Conservation (phyloP, 2,329 filamentous ascomycete species). For the Tympanopsis confertula region DNA sequence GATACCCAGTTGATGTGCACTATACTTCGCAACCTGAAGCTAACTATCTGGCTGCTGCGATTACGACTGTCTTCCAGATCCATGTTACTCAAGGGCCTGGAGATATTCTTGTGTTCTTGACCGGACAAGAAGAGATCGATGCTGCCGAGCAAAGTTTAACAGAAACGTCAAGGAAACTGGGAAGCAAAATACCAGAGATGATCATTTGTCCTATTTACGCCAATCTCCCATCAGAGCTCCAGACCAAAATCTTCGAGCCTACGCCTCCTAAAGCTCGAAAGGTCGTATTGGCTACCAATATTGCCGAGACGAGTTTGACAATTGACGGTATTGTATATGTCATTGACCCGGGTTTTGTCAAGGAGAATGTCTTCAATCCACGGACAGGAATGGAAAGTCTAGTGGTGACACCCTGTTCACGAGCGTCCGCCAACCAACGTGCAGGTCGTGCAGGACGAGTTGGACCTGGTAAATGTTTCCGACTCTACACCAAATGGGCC, state of each 20-base stretch:
- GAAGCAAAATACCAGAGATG: slow-evolving; percentile 72
- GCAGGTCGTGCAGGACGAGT: slow-evolving; percentile 88
- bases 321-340: slow-evolving; percentile 95
- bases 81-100: slow-evolving; percentile 76
- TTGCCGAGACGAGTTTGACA: slow-evolving; percentile 89
- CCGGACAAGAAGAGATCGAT: slow-evolving; percentile 93
- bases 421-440: slow-evolving; percentile 84
- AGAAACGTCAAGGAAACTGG: slow-evolving; percentile 78
- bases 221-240: slow-evolving; percentile 79
- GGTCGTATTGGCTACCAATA: slow-evolving; percentile 89
- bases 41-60: slow-evolving; percentile 82
- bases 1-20: slow-evolving; percentile 82
- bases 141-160: slow-evolving; percentile 72
- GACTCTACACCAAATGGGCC: slow-evolving; percentile 84
- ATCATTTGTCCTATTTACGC: slow-evolving; percentile 90
- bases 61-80: slow-evolving; percentile 91
- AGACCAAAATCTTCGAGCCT: slow-evolving; percentile 88
- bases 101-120: slow-evolving; percentile 89
- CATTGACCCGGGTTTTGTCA: slow-evolving; percentile 89
- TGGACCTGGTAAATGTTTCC: slow-evolving; percentile 82
- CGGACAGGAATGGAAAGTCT: slow-evolving; percentile 86
- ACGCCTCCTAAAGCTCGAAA: slow-evolving; percentile 78
- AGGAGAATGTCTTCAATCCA: slow-evolving; percentile 88
- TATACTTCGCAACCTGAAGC: slow-evolving; percentile 85
- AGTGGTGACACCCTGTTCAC: slow-evolving; percentile 80